Evolutionary conservation across 2,329 filamentous ascomycete species (phyloP), one percentile per base, ranked within the genome.

Genomic region (Sphaerostilbella broomeana): DNA sequence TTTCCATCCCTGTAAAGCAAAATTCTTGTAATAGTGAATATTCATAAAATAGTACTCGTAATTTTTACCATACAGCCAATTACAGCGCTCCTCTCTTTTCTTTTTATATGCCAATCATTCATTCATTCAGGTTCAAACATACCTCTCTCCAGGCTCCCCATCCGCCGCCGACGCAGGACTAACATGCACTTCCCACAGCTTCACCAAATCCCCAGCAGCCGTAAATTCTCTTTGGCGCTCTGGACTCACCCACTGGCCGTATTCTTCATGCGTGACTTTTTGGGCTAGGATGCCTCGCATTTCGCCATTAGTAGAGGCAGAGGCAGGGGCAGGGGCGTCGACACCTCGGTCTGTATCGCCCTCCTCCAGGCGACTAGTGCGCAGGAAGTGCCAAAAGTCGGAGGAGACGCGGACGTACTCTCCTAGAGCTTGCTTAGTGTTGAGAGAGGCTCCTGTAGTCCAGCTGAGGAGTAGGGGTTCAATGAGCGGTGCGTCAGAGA

Each of bases 401-500:
- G 71, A 57, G 0, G 77, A 70, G 2, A 77, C 62, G 30, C 73
- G 64, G 19, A 82, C 75, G 48, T 84, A 83, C 56, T 81, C 70
- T 20, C 62, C 55, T 28, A 83, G 54, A 1, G 75, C 79, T 41
- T 75, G 67, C 29, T 63, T 64, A 1, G 72, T 72, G 38, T 77
- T 62, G n/a, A 81, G 68, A 1, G 65, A 72, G 0, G 79, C 73
- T 0, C 77, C 76, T 0, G 79, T 82, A 0, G 75, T 75, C 62
- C 75, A 73, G 40, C 72, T 69, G 30, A 84, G 63, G 19, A 84
- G 60, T 35, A 71, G 59, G 0, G 79, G 79, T 44, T 81, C 72
- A 6, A 84, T 68, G 3, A 84, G 62, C 1, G 79, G 78, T 12
- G 79, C 80, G 51, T 84, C 80, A 0, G 80, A 82, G 15, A 81